A percentile compares a stretch with the other conserved stretches of the same genome.
phyloP scores from a whole-genome alignment of 257 asterid species.

The Solanum medicagineum region DNA sequence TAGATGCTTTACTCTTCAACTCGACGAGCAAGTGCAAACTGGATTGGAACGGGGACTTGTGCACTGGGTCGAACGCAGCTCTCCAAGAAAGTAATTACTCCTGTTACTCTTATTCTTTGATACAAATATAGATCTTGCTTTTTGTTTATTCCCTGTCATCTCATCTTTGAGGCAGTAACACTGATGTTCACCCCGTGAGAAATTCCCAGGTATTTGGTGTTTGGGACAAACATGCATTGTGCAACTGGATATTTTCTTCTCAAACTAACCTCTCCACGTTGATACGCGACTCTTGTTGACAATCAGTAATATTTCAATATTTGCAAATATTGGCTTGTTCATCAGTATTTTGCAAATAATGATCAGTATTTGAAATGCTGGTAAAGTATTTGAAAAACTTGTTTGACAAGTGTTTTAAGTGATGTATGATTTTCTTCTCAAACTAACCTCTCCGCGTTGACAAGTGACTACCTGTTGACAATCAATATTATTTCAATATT shows the following conservation, averaged over 20 bases:
- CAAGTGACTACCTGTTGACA: neutral
- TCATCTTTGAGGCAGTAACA: neutral
- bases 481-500: neutral
- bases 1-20: constrained; percentile 7
- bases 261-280: neutral
- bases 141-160: neutral
- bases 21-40: neutral
- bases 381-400: neutral
- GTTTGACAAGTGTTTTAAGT: neutral
- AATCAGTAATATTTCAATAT: neutral
- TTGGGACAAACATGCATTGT: neutral
- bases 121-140: neutral
- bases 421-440: neutral
- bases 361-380: neutral
- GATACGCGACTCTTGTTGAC: neutral
- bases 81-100: constrained; percentile 63
- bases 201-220: neutral
- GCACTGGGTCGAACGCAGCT: constrained; percentile 64
- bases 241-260: neutral
- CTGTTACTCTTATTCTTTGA: neutral
- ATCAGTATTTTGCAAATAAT: neutral
- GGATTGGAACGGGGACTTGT: constrained; percentile 28
- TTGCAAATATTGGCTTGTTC: neutral
- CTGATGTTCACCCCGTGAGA: neutral
- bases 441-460: neutral